A percentile compares a stretch with the other conserved stretches of the same genome.
Conservation (phyloP, 106 monocot genomes). For the Dendrobium nobile region DNA sequence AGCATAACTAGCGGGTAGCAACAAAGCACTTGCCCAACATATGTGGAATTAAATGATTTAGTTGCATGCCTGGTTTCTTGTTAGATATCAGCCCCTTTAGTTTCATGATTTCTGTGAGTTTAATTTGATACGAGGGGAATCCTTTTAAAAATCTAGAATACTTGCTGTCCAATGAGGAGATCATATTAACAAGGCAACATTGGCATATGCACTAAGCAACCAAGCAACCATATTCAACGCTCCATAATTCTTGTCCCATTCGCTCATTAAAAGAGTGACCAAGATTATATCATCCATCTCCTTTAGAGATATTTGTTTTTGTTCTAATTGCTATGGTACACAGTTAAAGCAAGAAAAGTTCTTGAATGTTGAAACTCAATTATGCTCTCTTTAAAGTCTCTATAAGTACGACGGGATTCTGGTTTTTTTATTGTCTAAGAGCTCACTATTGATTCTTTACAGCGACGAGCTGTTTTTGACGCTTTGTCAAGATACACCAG, state of each 20-base stretch:
- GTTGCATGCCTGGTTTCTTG: background rate
- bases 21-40: background rate
- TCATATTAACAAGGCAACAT: background rate
- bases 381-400: background rate
- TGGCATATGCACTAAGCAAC: background rate
- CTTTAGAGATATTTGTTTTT: background rate
- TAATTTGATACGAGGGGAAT: background rate
- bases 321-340: too few relatives aligned
- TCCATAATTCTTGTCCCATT: background rate
- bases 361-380: background rate
- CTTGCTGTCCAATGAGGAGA: background rate
- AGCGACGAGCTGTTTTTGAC: slow-evolving; percentile 71
- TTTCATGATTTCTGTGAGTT: background rate
- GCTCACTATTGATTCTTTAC: slow-evolving; percentile 10
- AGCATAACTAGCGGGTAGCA: background rate
- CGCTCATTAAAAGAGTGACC: background rate
- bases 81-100: background rate
- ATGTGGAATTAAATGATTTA: background rate
- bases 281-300: background rate
- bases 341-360: background rate
- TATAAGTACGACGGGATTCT: background rate
- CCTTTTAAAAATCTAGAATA: background rate
- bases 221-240: background rate
- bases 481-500: slow-evolving; percentile 65
- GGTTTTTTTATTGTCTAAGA: slow-evolving; percentile 1